Conservation (phyloP, 495 filamentous ascomycete genomes). For the Tuber calosporum region DNA sequence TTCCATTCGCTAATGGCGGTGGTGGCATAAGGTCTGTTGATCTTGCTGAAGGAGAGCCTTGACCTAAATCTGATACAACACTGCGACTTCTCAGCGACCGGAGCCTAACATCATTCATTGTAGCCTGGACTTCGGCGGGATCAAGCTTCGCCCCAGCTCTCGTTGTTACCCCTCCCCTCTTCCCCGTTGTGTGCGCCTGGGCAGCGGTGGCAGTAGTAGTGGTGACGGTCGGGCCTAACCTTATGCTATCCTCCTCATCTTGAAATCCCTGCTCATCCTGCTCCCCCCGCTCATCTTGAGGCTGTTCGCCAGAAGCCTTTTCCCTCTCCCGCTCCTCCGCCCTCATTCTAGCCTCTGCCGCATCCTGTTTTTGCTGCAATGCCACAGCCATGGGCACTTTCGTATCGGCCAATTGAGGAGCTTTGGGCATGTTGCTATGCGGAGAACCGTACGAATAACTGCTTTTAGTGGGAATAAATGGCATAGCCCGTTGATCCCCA, state of each 20-base stretch:
- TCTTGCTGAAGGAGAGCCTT: slow-evolving; percentile 15
- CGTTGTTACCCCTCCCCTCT: background rate
- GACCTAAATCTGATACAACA: slow-evolving; percentile 14
- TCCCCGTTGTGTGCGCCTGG: background rate
- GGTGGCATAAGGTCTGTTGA: slow-evolving; percentile 27
- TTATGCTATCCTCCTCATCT: slow-evolving; percentile 23
- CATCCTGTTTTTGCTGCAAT: slow-evolving; percentile 36
- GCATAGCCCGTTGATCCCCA: slow-evolving; percentile 22
- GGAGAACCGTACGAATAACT: slow-evolving; percentile 47
- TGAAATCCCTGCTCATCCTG: slow-evolving; percentile 6
- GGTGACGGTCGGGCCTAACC: slow-evolving; percentile 24
- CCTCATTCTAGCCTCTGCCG: slow-evolving; percentile 33
- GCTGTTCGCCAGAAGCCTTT: slow-evolving; percentile 17
- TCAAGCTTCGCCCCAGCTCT: slow-evolving; percentile 10
- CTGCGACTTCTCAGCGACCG: slow-evolving; percentile 21
- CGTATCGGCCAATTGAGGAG: slow-evolving; percentile 37
- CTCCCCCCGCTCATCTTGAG: slow-evolving; percentile 17
- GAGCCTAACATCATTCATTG: background rate
- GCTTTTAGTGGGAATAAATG: slow-evolving; percentile 35
- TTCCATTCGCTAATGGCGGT: slow-evolving; percentile 27
- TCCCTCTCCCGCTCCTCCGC: slow-evolving; percentile 34
- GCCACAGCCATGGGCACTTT: slow-evolving; percentile 36
- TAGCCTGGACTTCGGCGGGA: slow-evolving; percentile 7
- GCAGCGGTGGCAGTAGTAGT: background rate
- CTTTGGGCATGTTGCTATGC: slow-evolving; percentile 43